Conservation (phyloP, 352 stramenopile genomes). For the Peronosclerospora sorghi region DNA sequence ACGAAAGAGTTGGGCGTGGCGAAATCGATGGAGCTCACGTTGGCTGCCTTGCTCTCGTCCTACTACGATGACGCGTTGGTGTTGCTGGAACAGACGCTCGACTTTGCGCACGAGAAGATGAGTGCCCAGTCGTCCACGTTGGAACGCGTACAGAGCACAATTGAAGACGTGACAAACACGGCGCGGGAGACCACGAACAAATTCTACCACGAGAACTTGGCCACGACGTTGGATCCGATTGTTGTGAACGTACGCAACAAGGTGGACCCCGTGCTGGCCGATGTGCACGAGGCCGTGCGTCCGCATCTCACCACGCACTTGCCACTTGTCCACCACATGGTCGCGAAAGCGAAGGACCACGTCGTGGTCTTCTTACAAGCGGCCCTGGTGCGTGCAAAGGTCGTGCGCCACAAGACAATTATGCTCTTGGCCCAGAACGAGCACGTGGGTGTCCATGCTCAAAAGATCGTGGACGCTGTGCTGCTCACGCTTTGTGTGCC, state of each 20-base stretch:
- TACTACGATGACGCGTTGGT: conserved; percentile 76
- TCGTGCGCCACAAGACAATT: conserved; percentile 39
- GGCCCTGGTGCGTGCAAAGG: conserved; percentile 31
- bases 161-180: conserved; percentile 38
- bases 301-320: conserved; percentile 50
- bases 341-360: conserved; percentile 24
- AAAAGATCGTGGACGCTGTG: conserved; percentile 54
- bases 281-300: conserved; percentile 35
- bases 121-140: conserved; percentile 33
- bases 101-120: conserved; percentile 31
- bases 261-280: conserved; percentile 42
- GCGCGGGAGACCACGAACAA: conserved; percentile 32
- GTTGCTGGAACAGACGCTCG: conserved; percentile 27
- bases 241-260: conserved; percentile 39
- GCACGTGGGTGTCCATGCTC: conserved; percentile 40
- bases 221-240: conserved; percentile 53
- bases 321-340: conserved; percentile 39
- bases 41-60: conserved; percentile 54
- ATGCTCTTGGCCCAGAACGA: conserved; percentile 48
- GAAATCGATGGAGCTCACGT: conserved; percentile 42
- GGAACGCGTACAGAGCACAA: conserved; percentile 35
- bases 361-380: conserved; percentile 32
- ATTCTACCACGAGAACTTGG: conserved; percentile 62
- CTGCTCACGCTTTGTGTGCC: conserved; percentile 37
- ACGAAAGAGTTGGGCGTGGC: conserved; percentile 36